Evolutionary conservation across 768 basidiomycete genomes (phyloP).

Genomic region (Boletales sp.): DNA sequence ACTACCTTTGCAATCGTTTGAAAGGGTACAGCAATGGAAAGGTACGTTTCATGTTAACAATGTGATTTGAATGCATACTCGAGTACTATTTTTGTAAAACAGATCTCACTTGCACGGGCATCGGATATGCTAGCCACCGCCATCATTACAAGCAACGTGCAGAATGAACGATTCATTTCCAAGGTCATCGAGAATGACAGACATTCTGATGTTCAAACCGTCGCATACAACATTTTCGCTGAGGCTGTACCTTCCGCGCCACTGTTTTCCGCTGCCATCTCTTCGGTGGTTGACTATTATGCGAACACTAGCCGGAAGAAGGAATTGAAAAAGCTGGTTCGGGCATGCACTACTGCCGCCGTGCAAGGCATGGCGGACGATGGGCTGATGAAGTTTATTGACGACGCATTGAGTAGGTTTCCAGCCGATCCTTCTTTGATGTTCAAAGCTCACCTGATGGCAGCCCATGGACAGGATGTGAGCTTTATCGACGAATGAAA

Average conservation of each 20-base stretch:
- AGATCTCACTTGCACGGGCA: slow-evolving; percentile 20
- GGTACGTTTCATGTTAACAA: slow-evolving; percentile 12
- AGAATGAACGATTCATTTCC: slow-evolving; percentile 19
- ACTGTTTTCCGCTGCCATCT: slow-evolving; percentile 52
- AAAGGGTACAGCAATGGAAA: slow-evolving; percentile 14
- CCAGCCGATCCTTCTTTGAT: not conserved
- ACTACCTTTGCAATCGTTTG: slow-evolving; percentile 22
- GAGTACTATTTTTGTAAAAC: not conserved
- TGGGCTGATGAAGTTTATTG: slow-evolving; percentile 40
- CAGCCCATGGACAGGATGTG: slow-evolving; percentile 27
- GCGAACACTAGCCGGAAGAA: slow-evolving; percentile 36
- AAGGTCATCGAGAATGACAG: slow-evolving; percentile 8
- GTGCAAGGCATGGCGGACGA: slow-evolving; percentile 20
- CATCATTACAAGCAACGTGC: slow-evolving; percentile 21
- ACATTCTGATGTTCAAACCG: slow-evolving; percentile 23
- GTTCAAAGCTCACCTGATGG: slow-evolving; percentile 30
- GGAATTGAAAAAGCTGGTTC: slow-evolving; percentile 36
- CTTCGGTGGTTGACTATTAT: slow-evolving; percentile 60
- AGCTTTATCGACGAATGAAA: slow-evolving; percentile 19
- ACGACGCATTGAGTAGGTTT: slow-evolving; percentile 45
- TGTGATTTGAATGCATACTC: not conserved
- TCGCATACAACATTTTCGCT: slow-evolving; percentile 50
- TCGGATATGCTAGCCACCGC: slow-evolving; percentile 18
- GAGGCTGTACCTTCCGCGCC: slow-evolving; percentile 54
- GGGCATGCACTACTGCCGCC: slow-evolving; percentile 27